phyloP scores from a whole-genome alignment of 129 eudicot genomes.

The Heracleum sosnowskyi region DNA sequence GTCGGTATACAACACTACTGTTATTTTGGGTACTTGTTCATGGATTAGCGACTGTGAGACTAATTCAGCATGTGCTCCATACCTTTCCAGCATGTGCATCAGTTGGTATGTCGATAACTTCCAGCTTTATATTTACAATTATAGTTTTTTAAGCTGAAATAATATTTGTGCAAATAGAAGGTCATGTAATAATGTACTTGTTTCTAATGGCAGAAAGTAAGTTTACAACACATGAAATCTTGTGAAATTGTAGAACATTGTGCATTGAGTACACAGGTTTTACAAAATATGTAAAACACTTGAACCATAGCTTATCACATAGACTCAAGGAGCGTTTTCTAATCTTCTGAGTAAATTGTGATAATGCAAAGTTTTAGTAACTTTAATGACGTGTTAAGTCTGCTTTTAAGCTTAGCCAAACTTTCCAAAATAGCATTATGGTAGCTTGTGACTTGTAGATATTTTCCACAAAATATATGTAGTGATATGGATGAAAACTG shows the following conservation, averaged over 20 bases:
- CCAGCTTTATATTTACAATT: background rate
- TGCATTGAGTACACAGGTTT: background rate
- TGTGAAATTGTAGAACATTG: background rate
- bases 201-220: background rate
- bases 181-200: background rate
- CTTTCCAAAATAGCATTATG: background rate
- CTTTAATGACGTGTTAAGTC: background rate
- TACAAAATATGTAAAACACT: background rate
- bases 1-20: slow-evolving; percentile 27
- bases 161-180: background rate
- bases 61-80: slow-evolving; percentile 60
- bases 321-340: background rate
- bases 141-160: background rate
- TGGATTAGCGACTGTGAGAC: slow-evolving; percentile 54
- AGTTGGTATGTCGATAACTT: slow-evolving; percentile 37
- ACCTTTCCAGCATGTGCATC: slow-evolving; percentile 90
- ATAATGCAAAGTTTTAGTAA: background rate
- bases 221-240: background rate
- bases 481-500: background rate
- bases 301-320: background rate
- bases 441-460: background rate
- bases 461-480: background rate
- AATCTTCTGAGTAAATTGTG: background rate
- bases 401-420: background rate
- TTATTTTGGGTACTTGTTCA: slow-evolving; percentile 58